These are phyloP conservation scores for Polygonum aviculare DNA, from an alignment of 148 eudicot genomes.

Conservation along the genomic window DNA sequence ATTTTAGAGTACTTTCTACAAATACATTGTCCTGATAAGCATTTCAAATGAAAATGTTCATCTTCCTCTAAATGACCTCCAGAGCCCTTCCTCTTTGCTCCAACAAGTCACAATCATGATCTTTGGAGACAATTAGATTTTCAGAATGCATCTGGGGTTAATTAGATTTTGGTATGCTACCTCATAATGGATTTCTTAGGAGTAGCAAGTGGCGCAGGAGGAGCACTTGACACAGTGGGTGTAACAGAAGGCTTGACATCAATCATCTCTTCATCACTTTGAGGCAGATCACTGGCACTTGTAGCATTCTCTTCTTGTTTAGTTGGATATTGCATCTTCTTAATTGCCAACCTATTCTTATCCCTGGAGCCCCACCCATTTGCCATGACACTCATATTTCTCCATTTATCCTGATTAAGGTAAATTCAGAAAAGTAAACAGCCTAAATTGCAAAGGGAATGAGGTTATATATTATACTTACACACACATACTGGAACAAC, in stretches of 20 bases:
- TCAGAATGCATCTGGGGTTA: background rate
- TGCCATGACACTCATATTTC: conserved; percentile 92
- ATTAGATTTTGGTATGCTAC: conserved; percentile 28
- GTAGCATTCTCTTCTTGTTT: conserved; percentile 59
- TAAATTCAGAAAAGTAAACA: conserved; percentile 3
- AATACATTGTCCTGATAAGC: background rate
- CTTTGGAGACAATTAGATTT: background rate
- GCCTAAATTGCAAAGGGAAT: background rate
- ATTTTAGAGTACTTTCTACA: background rate
- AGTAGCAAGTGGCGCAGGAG: conserved; percentile 38
- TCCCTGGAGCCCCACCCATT: conserved; percentile 77
- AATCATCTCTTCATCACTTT: conserved; percentile 65
- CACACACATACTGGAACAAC: background rate
- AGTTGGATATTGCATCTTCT: conserved; percentile 41
- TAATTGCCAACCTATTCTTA: conserved; percentile 64
- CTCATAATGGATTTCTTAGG: conserved; percentile 83
- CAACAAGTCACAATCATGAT: background rate
- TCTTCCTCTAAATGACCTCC: background rate
- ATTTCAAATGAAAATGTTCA: background rate
- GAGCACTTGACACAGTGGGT: conserved; percentile 28
- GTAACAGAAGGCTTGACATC: conserved; percentile 37
- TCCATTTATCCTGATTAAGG: conserved; percentile 82
- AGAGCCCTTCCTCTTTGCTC: background rate
- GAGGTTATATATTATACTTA: background rate
- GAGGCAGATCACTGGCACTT: conserved; percentile 31